These are phyloP conservation scores for Chytridiales sp. DNA, from an alignment of 371 early-diverging fungal species.

Conservation along the genomic window DNA sequence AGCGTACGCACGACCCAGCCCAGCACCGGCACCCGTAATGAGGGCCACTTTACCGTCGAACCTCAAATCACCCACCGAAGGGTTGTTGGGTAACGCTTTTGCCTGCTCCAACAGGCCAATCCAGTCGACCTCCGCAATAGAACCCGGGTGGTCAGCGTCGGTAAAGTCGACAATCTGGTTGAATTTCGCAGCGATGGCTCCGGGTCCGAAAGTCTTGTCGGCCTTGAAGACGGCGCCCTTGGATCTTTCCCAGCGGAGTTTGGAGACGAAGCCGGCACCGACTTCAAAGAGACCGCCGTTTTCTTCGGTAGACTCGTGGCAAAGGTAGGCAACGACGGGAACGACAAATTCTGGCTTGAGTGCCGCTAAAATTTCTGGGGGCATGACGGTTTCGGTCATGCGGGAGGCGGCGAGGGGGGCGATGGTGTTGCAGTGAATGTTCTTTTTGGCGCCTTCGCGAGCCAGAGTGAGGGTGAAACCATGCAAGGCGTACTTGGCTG, in stretches of 20 bases:
- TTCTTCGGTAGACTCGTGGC: conserved; percentile 84
- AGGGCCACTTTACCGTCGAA: conserved; percentile 85
- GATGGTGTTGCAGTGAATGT: conserved; percentile 89
- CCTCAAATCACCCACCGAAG: conserved; percentile 62
- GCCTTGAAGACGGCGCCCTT: conserved; percentile 90
- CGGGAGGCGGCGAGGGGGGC: conserved; percentile 97
- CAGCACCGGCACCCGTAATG: conserved; percentile 91
- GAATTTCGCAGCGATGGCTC: conserved; percentile 59
- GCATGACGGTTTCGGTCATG: conserved; percentile 97
- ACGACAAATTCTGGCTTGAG: conserved; percentile 96
- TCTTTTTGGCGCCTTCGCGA: conserved; percentile 90
- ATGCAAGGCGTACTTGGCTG: conserved; percentile 91
- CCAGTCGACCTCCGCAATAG: conserved; percentile 84
- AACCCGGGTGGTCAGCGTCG: conserved; percentile 68
- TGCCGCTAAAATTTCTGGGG: conserved; percentile 86
- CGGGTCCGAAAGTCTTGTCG: conserved; percentile 83
- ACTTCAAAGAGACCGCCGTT: conserved; percentile 88
- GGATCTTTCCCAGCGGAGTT: conserved; percentile 92
- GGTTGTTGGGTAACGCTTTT: conserved; percentile 51
- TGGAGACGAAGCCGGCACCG: conserved; percentile 92
- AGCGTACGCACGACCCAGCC: conserved; percentile 89
- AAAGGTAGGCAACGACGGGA: conserved; percentile 91
- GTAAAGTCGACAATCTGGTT: conserved; percentile 43
- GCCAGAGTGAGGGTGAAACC: conserved; percentile 91
- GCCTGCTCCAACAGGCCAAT: conserved; percentile 76